phyloP scores from a whole-genome alignment of 352 stramenopile species.

The Bremia lactucae region DNA sequence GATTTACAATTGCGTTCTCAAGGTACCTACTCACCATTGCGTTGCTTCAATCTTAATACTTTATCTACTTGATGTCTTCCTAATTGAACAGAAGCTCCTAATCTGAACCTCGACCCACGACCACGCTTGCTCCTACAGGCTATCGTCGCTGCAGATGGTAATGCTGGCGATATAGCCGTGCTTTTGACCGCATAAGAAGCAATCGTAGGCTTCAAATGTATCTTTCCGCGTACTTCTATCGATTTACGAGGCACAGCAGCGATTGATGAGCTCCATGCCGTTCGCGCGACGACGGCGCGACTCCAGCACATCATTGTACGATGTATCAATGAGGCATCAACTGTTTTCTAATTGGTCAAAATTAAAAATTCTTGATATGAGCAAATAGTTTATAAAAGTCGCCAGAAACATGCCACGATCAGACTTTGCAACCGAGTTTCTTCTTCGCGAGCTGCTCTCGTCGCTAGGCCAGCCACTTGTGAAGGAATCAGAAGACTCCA shows the following conservation, averaged over 20 bases:
- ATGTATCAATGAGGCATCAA: slow-evolving; percentile 4
- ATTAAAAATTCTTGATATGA: no score
- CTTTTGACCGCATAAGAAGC: slow-evolving; percentile 4
- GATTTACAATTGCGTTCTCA: neutral
- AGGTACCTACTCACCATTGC: slow-evolving; percentile 6
- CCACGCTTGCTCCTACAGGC: slow-evolving; percentile 17
- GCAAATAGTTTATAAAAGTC: no score
- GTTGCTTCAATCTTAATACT: slow-evolving; percentile 22
- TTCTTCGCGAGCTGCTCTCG: slow-evolving; percentile 43
- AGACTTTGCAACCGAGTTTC: slow-evolving; percentile 32
- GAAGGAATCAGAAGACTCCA: neutral
- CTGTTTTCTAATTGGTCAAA: slow-evolving; percentile 5
- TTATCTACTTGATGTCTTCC: slow-evolving; percentile 20
- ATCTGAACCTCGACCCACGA: slow-evolving; percentile 5
- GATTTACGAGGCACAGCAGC: slow-evolving; percentile 4
- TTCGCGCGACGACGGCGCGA: slow-evolving; percentile 11
- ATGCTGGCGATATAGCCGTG: slow-evolving; percentile 3
- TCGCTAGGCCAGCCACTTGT: slow-evolving; percentile 23
- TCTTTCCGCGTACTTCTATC: slow-evolving; percentile 14
- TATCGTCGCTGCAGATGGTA: neutral
- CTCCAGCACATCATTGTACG: slow-evolving; percentile 22
- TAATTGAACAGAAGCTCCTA: slow-evolving; percentile 10
- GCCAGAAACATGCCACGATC: slow-evolving; percentile 14
- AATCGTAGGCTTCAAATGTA: slow-evolving; percentile 2
- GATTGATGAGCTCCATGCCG: slow-evolving; percentile 7